phyloP scores from a whole-genome alignment of 164 flowering plant genomes.

The Macadamia integrifolia region DNA sequence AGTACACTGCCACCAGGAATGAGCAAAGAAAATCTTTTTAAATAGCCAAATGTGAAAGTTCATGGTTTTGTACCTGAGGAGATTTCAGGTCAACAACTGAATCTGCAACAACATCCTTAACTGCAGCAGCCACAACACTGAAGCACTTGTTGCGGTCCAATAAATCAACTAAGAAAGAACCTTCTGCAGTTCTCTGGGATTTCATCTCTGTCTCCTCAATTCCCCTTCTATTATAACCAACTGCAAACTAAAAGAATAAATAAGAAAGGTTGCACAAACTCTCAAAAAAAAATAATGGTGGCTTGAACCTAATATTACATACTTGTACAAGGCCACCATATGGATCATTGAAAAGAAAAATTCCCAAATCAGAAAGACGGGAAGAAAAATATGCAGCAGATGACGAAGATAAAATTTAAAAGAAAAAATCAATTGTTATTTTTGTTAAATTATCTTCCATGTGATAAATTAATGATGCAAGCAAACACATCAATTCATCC shows the following conservation, averaged over 20 bases:
- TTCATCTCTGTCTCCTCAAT: constrained; percentile 58
- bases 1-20: background rate
- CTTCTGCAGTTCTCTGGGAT: constrained; percentile 18
- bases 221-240: constrained; percentile 85
- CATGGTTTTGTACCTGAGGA: constrained; percentile 50
- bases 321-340: too few species aligned
- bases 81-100: constrained; percentile 70
- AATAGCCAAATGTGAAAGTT: background rate
- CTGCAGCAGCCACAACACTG: constrained; percentile 60
- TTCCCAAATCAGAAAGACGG: too few species aligned
- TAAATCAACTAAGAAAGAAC: constrained; percentile 20
- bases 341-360: too few species aligned
- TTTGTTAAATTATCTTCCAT: too few species aligned
- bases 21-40: background rate
- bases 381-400: too few species aligned
- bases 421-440: too few species aligned
- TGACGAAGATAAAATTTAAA: too few species aligned
- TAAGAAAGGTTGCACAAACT: background rate
- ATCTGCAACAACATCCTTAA: constrained; percentile 57
- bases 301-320: too few species aligned
- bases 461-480: too few species aligned
- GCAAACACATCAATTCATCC: too few species aligned
- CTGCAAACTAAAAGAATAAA: constrained; percentile 64
- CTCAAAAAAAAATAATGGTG: too few species aligned
- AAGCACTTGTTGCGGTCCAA: constrained; percentile 75